These are phyloP conservation scores for Asterionellopsis glacialis DNA, from an alignment of 108 stramenopile genomes.

Conservation along the genomic window DNA sequence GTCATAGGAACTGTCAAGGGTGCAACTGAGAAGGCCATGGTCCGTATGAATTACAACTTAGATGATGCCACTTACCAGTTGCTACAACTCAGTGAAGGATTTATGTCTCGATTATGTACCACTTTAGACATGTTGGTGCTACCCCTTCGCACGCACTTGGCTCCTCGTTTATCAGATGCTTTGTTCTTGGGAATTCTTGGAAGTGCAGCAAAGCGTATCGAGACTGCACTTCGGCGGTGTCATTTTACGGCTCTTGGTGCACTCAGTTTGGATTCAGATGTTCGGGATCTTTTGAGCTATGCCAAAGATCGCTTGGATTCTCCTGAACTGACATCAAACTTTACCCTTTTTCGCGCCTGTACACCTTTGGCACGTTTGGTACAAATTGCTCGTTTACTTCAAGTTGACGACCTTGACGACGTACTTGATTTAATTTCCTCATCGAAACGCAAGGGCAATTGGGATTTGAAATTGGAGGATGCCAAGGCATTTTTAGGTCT, in stretches of 20 bases:
- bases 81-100: slow-evolving; percentile 75
- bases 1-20: slow-evolving; percentile 44
- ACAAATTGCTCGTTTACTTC: slow-evolving; percentile 71
- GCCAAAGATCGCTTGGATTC: slow-evolving; percentile 62
- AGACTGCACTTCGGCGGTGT: slow-evolving; percentile 55
- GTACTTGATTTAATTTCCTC: slow-evolving; percentile 74
- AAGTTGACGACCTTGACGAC: slow-evolving; percentile 85
- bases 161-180: slow-evolving; percentile 61
- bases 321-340: slow-evolving; percentile 53
- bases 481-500: slow-evolving; percentile 57
- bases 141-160: slow-evolving; percentile 61
- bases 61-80: slow-evolving; percentile 76
- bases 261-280: slow-evolving; percentile 75
- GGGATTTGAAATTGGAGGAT: slow-evolving; percentile 84
- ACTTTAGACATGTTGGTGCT: slow-evolving; percentile 64
- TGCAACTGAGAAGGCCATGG: slow-evolving; percentile 11
- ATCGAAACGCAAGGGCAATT: slow-evolving; percentile 72
- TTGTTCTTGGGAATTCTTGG: slow-evolving; percentile 62
- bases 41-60: slow-evolving; percentile 75
- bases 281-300: slow-evolving; percentile 72
- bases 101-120: slow-evolving; percentile 55
- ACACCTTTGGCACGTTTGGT: slow-evolving; percentile 63
- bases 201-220: slow-evolving; percentile 67
- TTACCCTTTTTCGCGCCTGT: slow-evolving; percentile 58
- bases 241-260: slow-evolving; percentile 77